Percentiles rank a stretch among this genome's conserved stretches.
These are phyloP conservation scores for Periglandula ipomoeae DNA, from an alignment of 2,329 filamentous ascomycete species.

Conservation along the genomic window DNA sequence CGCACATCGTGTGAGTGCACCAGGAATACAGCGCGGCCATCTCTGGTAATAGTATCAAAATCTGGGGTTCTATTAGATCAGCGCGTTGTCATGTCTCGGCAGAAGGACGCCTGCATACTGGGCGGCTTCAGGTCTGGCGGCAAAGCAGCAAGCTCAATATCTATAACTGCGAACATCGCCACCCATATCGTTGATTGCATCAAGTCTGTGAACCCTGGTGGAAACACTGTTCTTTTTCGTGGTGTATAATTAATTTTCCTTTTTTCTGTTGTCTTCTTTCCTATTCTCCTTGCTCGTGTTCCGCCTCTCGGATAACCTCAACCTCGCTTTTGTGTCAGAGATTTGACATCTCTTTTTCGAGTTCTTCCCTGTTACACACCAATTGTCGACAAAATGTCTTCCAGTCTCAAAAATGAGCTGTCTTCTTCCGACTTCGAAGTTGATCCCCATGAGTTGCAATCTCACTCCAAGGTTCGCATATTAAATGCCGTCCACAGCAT, in stretches of 20 bases:
- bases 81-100: background rate
- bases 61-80: background rate
- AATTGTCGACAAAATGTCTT: slow-evolving; percentile 15
- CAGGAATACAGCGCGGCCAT: slow-evolving; percentile 14
- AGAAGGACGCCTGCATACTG: background rate
- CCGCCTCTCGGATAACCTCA: background rate
- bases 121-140: slow-evolving; percentile 1
- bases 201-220: background rate
- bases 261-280: slow-evolving; percentile 6
- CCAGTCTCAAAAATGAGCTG: slow-evolving; percentile 27
- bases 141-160: background rate
- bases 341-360: background rate
- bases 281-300: slow-evolving; percentile 1
- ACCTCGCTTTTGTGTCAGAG: background rate
- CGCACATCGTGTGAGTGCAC: background rate
- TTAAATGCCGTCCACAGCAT: slow-evolving; percentile 33
- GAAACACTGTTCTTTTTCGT: background rate
- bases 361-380: background rate
- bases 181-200: background rate
- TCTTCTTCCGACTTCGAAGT: slow-evolving; percentile 41
- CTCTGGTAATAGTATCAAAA: slow-evolving; percentile 12
- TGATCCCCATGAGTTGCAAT: slow-evolving; percentile 27
- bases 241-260: background rate
- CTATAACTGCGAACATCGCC: slow-evolving; percentile 1
- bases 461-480: slow-evolving; percentile 28